Evolutionary conservation across 140 eudicot genomes (phyloP), one percentile per base, ranked within the genome.

Genomic region (Ambrosia hybrid): DNA sequence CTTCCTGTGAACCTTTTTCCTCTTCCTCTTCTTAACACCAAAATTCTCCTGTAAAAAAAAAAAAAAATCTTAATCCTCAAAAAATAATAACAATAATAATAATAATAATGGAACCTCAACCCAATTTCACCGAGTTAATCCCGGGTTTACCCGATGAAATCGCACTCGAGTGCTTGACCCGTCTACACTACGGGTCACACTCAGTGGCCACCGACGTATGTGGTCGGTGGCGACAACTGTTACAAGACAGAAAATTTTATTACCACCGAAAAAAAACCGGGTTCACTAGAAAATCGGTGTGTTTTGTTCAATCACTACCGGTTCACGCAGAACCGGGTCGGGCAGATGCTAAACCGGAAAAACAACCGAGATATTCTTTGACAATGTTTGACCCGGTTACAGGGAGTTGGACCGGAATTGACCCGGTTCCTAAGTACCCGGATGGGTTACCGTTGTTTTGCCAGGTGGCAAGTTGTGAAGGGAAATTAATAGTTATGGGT

Each of bases 111-210:
- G 46, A 60, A 1, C 66, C 45, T 30, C 43, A 30, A 33, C 13
- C 45, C 21, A 16, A 60, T 12, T 85, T 78, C 80, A 74, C 75
- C 17, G 94, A 89, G 34, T 64, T 90, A 39, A 79, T 91, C 36
- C 97, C 97, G 51, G 81, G 89, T 68, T 33, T 91, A 48, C 97
- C 96, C 6, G 93, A 88, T 51, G 96, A 91, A 38, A 66, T 91
- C 51, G 97, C 91, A 9, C 89, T 88, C 10, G 91, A 86, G 63
- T 91, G 96, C 78, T 67, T 91, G 57, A 83, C 93, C 49, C 96
- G 97, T 21, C 48, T 86, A 56, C 89, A 88, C 80, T 86, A 86
- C 86, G 70, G 83, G 0, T 75, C 82, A 12, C 91, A 86, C 74
- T 65, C 73, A 1, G 80, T 76, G 11, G 85, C 88, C 0, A 75